These are phyloP conservation scores for Penicillium simplicissimum DNA, from an alignment of 495 filamentous ascomycete species.

Conservation along the genomic window DNA sequence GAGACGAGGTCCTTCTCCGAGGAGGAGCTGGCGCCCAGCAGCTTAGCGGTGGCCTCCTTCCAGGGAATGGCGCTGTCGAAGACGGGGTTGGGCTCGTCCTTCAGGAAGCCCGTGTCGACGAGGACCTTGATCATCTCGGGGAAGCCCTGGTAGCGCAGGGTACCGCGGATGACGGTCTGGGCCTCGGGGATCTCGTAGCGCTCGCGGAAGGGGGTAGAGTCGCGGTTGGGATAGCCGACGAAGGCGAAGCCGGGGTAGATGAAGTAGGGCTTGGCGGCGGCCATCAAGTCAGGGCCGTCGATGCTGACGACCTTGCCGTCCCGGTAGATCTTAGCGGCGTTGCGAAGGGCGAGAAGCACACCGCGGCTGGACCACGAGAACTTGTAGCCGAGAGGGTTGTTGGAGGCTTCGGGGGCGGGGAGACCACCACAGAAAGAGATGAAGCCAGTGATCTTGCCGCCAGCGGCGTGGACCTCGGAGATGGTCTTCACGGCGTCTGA, in stretches of 20 bases:
- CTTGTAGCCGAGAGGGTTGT: conserved; percentile 95
- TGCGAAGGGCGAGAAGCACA: conserved; percentile 81
- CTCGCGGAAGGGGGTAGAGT: conserved; percentile 83
- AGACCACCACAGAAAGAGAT: conserved; percentile 88
- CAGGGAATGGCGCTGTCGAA: conserved; percentile 66
- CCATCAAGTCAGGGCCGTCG: conserved; percentile 74
- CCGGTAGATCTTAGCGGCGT: conserved; percentile 80
- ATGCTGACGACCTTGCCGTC: conserved; percentile 70
- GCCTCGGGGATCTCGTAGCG: conserved; percentile 87
- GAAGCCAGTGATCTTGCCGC: conserved; percentile 85
- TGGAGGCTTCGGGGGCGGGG: conserved; percentile 77
- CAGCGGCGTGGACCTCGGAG: conserved; percentile 70
- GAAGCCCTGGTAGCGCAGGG: conserved; percentile 83
- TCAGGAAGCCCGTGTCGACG: conserved; percentile 84
- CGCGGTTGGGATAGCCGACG: conserved; percentile 91
- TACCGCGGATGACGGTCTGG: conserved; percentile 60
- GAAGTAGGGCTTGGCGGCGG: conserved; percentile 81
- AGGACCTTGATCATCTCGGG: conserved; percentile 82
- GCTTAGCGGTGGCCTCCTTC: conserved; percentile 78
- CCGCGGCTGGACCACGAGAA: conserved; percentile 88
- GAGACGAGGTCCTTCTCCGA: conserved; percentile 65
- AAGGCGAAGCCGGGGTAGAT: conserved; percentile 90
- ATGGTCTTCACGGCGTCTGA: conserved; percentile 91
- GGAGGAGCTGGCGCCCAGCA: conserved; percentile 64
- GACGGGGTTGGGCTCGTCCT: conserved; percentile 59